Conservation (phyloP, 768 basidiomycete species). For the Mycena filopes region DNA sequence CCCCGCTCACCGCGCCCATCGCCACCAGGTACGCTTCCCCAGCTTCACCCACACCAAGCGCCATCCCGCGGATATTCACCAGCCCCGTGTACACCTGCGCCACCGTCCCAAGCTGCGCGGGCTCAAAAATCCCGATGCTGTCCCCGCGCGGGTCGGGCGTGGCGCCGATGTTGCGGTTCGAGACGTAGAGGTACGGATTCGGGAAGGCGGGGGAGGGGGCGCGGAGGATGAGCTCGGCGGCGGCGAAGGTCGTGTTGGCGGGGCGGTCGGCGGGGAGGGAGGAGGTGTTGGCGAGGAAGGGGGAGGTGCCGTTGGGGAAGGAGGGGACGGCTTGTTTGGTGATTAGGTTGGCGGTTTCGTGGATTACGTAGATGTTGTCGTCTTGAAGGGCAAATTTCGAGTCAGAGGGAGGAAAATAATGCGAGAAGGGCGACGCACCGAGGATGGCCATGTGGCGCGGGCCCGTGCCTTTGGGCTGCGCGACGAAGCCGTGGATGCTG, state of each 20-base stretch:
- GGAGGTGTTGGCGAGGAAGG: slow-evolving; percentile 59
- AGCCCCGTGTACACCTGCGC: slow-evolving; percentile 70
- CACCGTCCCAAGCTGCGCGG: slow-evolving; percentile 47
- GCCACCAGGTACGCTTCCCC: slow-evolving; percentile 65
- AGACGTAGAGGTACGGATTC: slow-evolving; percentile 68
- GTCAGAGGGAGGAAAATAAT: too few relatives aligned
- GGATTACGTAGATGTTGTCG: slow-evolving; percentile 22
- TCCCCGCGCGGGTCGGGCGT: slow-evolving; percentile 63
- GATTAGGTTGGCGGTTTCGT: slow-evolving; percentile 40
- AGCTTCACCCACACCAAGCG: slow-evolving; percentile 59
- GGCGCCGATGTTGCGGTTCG: slow-evolving; percentile 72
- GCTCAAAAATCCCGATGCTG: slow-evolving; percentile 70
- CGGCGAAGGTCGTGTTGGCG: slow-evolving; percentile 57
- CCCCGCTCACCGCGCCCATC: slow-evolving; percentile 63
- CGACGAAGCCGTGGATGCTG: slow-evolving; percentile 53
- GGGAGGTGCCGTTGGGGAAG: slow-evolving; percentile 61
- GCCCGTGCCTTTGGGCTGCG: slow-evolving; percentile 55
- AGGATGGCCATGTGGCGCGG: slow-evolving; percentile 53
- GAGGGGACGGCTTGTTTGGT: slow-evolving; percentile 67
- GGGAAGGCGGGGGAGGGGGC: slow-evolving; percentile 57
- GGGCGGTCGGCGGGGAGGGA: slow-evolving; percentile 58
- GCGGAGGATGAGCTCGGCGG: slow-evolving; percentile 73
- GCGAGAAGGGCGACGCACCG: slow-evolving; percentile 18
- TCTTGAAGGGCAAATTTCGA: background rate
- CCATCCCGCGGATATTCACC: slow-evolving; percentile 74